phyloP scores from a whole-genome alignment of 1,284 basidiomycete genomes.

The Melampsora occidentalis region DNA sequence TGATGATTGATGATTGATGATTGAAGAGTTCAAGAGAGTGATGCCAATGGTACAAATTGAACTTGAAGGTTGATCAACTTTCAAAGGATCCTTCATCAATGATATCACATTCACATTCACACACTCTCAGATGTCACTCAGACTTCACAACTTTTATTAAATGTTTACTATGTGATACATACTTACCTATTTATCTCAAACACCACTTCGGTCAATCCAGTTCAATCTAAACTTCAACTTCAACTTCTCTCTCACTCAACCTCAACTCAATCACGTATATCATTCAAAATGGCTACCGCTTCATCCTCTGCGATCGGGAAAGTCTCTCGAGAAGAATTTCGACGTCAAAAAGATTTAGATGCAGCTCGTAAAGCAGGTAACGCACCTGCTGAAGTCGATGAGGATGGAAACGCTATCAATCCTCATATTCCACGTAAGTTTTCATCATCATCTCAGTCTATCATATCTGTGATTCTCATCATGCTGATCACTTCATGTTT shows the following conservation, averaged over 20 bases:
- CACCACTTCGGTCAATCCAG: too few species aligned
- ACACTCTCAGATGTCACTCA: too few species aligned
- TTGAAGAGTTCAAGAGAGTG: too few species aligned
- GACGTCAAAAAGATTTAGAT: constrained; percentile 91
- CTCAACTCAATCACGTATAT: not conserved
- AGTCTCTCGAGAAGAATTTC: constrained; percentile 85
- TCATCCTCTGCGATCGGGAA: constrained; percentile 64
- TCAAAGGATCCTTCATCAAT: too few species aligned
- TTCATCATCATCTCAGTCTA: not conserved
- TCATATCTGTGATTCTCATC: not conserved
- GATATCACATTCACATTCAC: too few species aligned
- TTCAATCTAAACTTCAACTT: not conserved
- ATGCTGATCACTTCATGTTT: constrained; percentile 35
- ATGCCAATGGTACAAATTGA: too few species aligned
- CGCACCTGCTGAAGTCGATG: constrained; percentile 88
- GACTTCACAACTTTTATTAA: too few species aligned
- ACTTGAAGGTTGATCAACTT: too few species aligned
- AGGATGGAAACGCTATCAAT: constrained; percentile 91
- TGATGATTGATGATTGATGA: too few species aligned
- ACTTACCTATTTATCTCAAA: too few species aligned
- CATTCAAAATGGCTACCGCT: constrained; percentile 46
- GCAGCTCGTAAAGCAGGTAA: constrained; percentile 91
- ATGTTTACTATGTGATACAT: too few species aligned
- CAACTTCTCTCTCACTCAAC: not conserved
- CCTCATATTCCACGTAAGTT: constrained; percentile 91